These are phyloP conservation scores for Leucocoprinus gongylophorus DNA, from an alignment of 1,284 basidiomycete genomes.

Conservation along the genomic window DNA sequence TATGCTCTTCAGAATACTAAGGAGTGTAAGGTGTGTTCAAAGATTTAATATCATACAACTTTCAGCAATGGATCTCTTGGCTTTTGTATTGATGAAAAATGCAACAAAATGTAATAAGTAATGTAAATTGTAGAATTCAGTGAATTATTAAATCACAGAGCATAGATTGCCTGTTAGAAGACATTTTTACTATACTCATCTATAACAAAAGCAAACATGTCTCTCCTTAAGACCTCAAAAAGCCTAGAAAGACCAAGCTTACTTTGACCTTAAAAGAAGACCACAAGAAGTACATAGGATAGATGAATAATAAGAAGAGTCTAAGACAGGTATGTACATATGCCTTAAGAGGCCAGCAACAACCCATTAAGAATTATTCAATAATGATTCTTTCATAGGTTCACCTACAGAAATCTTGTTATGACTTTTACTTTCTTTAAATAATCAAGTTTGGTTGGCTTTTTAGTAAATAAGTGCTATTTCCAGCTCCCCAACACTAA, in stretches of 20 bases:
- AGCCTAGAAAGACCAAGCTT: too few relatives aligned
- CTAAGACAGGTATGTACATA: neutral
- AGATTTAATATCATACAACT: slow-evolving; percentile 58
- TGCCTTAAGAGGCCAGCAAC: slow-evolving; percentile 41
- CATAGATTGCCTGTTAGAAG: slow-evolving; percentile 30
- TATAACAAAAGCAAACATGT: too few relatives aligned
- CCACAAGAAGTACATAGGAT: neutral
- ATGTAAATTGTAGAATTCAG: slow-evolving; percentile 50
- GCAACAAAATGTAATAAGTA: slow-evolving; percentile 53
- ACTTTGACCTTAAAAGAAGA: too few relatives aligned
- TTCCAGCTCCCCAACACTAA: slow-evolving; percentile 45
- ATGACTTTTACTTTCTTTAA: slow-evolving; percentile 65
- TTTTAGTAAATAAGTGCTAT: slow-evolving; percentile 46
- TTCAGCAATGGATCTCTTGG: slow-evolving; percentile 58
- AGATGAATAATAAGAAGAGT: neutral
- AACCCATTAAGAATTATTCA: slow-evolving; percentile 31
- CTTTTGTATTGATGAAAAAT: slow-evolving; percentile 55
- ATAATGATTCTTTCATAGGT: slow-evolving; percentile 59
- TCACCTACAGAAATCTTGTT: slow-evolving; percentile 64
- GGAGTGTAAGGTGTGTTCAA: slow-evolving; percentile 53
- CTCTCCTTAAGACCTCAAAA: neutral
- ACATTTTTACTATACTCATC: too few relatives aligned
- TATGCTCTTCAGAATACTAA: slow-evolving; percentile 50
- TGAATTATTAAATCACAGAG: too few relatives aligned
- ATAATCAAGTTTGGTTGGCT: slow-evolving; percentile 58